Conservation (phyloP, 495 filamentous ascomycete species). For the Penicilliopsis zonata region DNA sequence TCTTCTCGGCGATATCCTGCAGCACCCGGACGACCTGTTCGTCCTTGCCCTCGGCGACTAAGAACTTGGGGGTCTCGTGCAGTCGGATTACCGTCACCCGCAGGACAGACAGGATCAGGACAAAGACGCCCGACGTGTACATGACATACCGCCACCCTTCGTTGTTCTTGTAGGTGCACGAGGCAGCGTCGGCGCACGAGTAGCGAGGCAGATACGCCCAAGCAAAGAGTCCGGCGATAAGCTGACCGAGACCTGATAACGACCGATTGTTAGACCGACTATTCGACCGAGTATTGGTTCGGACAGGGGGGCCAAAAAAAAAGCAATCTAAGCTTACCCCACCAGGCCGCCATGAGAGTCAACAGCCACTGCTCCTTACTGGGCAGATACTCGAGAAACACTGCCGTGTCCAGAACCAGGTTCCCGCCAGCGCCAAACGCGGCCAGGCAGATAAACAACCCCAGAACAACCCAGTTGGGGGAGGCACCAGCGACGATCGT, state of each 20-base stretch:
- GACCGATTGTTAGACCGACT: too few relatives aligned
- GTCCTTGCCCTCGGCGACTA: slow-evolving; percentile 52
- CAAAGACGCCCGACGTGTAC: slow-evolving; percentile 50
- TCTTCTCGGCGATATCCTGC: slow-evolving; percentile 46
- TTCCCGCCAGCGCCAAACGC: slow-evolving; percentile 53
- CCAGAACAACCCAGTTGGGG: slow-evolving; percentile 37
- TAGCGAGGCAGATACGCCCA: slow-evolving; percentile 34
- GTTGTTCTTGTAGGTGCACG: slow-evolving; percentile 36
- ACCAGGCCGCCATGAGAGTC: slow-evolving; percentile 38
- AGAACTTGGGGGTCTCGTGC: slow-evolving; percentile 62
- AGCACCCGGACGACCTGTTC: slow-evolving; percentile 47
- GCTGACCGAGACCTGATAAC: slow-evolving; percentile 12
- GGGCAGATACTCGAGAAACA: slow-evolving; percentile 41
- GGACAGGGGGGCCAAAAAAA: too few relatives aligned
- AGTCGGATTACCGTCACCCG: slow-evolving; percentile 58
- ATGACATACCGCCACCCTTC: slow-evolving; percentile 44
- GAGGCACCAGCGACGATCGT: slow-evolving; percentile 35
- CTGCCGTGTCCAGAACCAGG: slow-evolving; percentile 55
- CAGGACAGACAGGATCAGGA: slow-evolving; percentile 51
- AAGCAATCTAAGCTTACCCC: slow-evolving; percentile 19
- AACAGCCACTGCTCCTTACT: slow-evolving; percentile 32
- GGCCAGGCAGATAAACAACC: slow-evolving; percentile 30
- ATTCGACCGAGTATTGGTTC: too few relatives aligned
- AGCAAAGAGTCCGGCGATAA: slow-evolving; percentile 26
- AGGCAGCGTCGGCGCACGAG: slow-evolving; percentile 16